Evolutionary conservation across 225 moss, liverwort and hornwort genomes (phyloP), one percentile per base, ranked within the genome.

Genomic region (Pseudoscleropodium purum): DNA sequence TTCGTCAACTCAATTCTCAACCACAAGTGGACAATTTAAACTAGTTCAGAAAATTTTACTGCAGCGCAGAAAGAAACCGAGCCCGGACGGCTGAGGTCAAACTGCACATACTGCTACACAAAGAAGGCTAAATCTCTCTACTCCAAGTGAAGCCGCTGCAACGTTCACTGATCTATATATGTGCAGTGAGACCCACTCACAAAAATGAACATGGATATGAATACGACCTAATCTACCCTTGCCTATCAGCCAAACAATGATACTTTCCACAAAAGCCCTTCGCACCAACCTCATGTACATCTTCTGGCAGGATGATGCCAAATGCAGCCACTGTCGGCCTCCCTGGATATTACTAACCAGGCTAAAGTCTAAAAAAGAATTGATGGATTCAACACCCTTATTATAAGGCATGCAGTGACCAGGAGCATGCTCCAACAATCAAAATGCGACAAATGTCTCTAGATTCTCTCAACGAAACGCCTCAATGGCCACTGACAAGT

Each of bases 351-450:
- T 62, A 78, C 90, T 87, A 92, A 84, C 90, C 91, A 83, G 65
- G 79, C 86, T 89, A 27, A 57, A 81, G 83, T 78, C 91, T 90
- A 90, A 84, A 91, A 92, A 90, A 93, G 89, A 92, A 93, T 90
- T 59, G 88, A 89, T 89, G 90, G 90, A 90, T 89, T 75, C 61
- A 68, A 89, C 74, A 93, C 66, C 92, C 94, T 92, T 92, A 91
- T 94, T 92, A 89, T 75, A 89, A 85, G 90, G 85, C 89, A 87
- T 63, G 84, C 84, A 91, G 47, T 61, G 90, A 86, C 78, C 56
- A 37, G 79, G 47, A 91, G 79, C 75, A 89, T 89, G 91, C 89
- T 91, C 84, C 90, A 86, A 77, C 90, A 90, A 88, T 85, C 74
- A 85, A 82, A 90, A 82, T 90, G 88, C 74, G 86, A 88, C 87